phyloP scores from a whole-genome alignment of 2,329 filamentous ascomycete genomes.

The Fusarium chlamydosporum region DNA sequence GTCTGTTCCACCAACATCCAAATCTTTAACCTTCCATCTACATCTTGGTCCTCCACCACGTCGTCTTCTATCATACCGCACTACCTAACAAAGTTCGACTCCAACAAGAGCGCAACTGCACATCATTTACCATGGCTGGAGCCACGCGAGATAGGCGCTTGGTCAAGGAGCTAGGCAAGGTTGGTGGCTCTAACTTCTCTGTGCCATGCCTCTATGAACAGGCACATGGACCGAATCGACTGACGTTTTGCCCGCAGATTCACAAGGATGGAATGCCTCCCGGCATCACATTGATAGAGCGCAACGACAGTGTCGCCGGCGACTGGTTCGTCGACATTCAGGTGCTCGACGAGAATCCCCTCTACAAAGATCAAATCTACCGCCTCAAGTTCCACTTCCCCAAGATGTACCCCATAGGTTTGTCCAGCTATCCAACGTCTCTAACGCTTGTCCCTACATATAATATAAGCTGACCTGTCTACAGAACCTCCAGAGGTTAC shows the following conservation, averaged over 20 bases:
- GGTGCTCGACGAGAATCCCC: conserved; percentile 89
- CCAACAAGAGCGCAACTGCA: conserved; percentile 9
- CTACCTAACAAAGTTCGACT: conserved; percentile 6
- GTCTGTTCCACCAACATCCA: conserved; percentile 28
- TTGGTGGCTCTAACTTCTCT: conserved; percentile 49
- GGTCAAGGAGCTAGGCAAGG: conserved; percentile 72
- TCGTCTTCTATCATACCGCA: conserved; percentile 1
- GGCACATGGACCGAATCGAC: conserved; percentile 17
- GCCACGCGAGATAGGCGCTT: conserved; percentile 69
- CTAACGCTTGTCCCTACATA: not conserved
- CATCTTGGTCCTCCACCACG: conserved; percentile 30
- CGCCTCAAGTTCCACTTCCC: conserved; percentile 90
- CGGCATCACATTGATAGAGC: conserved; percentile 82
- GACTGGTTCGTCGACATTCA: conserved; percentile 94
- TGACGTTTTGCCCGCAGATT: conserved; percentile 60
- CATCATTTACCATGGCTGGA: conserved; percentile 55
- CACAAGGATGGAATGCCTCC: conserved; percentile 69
- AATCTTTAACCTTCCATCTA: conserved; percentile 31
- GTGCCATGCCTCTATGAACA: conserved; percentile 1
- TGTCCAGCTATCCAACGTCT: conserved; percentile 32
- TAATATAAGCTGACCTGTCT: conserved; percentile 21
- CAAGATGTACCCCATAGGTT: conserved; percentile 90
- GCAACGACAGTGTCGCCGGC: conserved; percentile 78
- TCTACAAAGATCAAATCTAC: conserved; percentile 86
- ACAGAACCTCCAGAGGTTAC: conserved; percentile 94